Conservation (phyloP, 768 basidiomycete species). For the Auriscalpium microsporum region DNA sequence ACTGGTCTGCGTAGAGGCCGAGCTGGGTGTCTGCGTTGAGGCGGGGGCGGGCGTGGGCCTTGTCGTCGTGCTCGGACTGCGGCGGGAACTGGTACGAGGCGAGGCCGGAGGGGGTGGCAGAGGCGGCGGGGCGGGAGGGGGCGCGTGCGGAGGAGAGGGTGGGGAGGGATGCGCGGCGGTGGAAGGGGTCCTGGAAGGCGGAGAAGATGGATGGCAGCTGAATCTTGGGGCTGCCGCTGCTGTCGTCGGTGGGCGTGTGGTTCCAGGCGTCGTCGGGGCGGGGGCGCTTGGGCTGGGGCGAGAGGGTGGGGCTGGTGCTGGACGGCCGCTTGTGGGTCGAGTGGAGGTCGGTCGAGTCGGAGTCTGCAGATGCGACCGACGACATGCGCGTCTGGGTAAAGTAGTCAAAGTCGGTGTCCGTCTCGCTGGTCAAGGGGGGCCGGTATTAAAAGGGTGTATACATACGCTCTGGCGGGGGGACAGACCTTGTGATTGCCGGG, state of each 20-base stretch:
- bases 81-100: constrained; percentile 53
- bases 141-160: constrained; percentile 42
- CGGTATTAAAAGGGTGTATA: too few species aligned
- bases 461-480: not conserved
- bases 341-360: constrained; percentile 47
- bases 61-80: constrained; percentile 34
- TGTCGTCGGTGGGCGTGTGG: constrained; percentile 15
- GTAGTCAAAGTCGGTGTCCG: constrained; percentile 36
- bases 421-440: constrained; percentile 21
- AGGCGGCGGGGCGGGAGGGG: constrained; percentile 43
- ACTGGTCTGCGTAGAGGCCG: constrained; percentile 36
- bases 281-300: constrained; percentile 37
- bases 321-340: constrained; percentile 56
- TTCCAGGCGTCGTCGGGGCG: constrained; percentile 24
- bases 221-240: constrained; percentile 42
- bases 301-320: constrained; percentile 45
- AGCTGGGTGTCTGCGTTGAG: constrained; percentile 42
- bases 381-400: constrained; percentile 70
- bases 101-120: constrained; percentile 25
- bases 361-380: constrained; percentile 63
- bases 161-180: constrained; percentile 59
- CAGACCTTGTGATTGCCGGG: constrained; percentile 14
- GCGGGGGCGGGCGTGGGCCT: constrained; percentile 35
- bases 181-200: constrained; percentile 52
- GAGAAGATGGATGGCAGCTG: constrained; percentile 71